phyloP scores from a whole-genome alignment of 2,329 filamentous ascomycete genomes.

The Ambrosiella xylebori region DNA sequence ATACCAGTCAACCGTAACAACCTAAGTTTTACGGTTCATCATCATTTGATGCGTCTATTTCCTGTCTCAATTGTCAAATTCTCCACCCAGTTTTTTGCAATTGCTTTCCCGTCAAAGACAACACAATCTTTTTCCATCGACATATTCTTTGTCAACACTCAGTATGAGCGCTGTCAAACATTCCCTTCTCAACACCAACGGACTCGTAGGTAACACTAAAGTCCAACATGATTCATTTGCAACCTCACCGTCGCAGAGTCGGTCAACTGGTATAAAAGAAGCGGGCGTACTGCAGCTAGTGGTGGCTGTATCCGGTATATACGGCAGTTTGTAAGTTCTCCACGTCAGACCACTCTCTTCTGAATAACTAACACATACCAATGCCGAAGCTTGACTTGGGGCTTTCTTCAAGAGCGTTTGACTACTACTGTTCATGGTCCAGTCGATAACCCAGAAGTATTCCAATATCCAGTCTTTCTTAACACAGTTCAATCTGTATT shows the following conservation, averaged over 20 bases:
- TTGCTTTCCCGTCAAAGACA: no score
- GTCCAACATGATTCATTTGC: no score
- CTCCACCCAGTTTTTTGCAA: no score
- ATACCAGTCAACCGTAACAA: no score
- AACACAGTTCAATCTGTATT: slow-evolving; percentile 91
- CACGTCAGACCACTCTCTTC: not conserved
- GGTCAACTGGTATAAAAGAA: slow-evolving; percentile 18
- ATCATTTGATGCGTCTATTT: no score
- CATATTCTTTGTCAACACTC: no score
- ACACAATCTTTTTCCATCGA: no score
- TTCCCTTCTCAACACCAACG: no score
- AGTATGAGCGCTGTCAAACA: no score
- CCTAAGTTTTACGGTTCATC: no score
- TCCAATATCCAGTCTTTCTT: slow-evolving; percentile 86
- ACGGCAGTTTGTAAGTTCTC: slow-evolving; percentile 70
- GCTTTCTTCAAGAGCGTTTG: slow-evolving; percentile 88
- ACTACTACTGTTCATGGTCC: slow-evolving; percentile 78
- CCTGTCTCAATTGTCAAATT: no score
- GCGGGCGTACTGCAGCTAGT: slow-evolving; percentile 59
- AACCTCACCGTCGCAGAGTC: not conserved
- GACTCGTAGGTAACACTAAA: no score
- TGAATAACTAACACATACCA: not conserved
- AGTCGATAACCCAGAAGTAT: slow-evolving; percentile 48
- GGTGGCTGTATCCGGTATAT: slow-evolving; percentile 85
- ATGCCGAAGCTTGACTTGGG: slow-evolving; percentile 68